Percentiles rank a stretch among this genome's conserved stretches.
These are phyloP conservation scores for Agaricus blazei DNA, from an alignment of 768 basidiomycete genomes.

Conservation along the genomic window DNA sequence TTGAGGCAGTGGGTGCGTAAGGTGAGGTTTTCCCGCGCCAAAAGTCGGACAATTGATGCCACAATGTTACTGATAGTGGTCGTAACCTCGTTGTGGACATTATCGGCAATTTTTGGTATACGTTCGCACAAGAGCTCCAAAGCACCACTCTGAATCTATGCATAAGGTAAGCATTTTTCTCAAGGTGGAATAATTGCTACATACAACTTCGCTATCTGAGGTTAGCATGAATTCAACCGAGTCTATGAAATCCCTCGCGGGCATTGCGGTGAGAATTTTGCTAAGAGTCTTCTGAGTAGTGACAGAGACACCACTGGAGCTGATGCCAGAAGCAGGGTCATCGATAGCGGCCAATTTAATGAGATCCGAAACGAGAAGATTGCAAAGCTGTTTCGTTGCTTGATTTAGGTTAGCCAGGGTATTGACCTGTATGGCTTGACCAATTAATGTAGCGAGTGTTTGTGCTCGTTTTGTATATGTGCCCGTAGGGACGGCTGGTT, in stretches of 20 bases:
- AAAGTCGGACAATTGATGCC: slow-evolving; percentile 5
- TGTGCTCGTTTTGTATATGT: slow-evolving; percentile 58
- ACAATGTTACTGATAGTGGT: slow-evolving; percentile 50
- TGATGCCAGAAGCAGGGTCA: slow-evolving; percentile 24
- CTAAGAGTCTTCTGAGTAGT: slow-evolving; percentile 48
- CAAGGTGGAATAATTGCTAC: slow-evolving; percentile 14
- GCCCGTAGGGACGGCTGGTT: slow-evolving; percentile 41
- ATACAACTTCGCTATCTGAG: slow-evolving; percentile 48
- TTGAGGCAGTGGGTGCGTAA: slow-evolving; percentile 12
- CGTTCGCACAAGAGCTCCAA: slow-evolving; percentile 67
- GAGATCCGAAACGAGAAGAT: slow-evolving; percentile 42
- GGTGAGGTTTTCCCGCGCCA: slow-evolving; percentile 1
- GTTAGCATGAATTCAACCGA: slow-evolving; percentile 52
- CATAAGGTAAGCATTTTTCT: slow-evolving; percentile 6
- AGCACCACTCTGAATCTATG: slow-evolving; percentile 60
- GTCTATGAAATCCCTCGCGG: slow-evolving; percentile 63
- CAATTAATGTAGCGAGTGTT: slow-evolving; percentile 61
- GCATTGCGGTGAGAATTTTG: slow-evolving; percentile 56
- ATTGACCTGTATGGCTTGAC: slow-evolving; percentile 40
- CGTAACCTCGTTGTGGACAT: slow-evolving; percentile 47
- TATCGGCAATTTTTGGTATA: slow-evolving; percentile 52
- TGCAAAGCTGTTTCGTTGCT: slow-evolving; percentile 23
- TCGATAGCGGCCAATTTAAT: slow-evolving; percentile 39
- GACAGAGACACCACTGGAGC: slow-evolving; percentile 37
- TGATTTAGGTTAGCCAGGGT: slow-evolving; percentile 14